Base-by-base conservation (phyloP, 495 filamentous ascomycete species). In the Penicillium mononematosum region DNA sequence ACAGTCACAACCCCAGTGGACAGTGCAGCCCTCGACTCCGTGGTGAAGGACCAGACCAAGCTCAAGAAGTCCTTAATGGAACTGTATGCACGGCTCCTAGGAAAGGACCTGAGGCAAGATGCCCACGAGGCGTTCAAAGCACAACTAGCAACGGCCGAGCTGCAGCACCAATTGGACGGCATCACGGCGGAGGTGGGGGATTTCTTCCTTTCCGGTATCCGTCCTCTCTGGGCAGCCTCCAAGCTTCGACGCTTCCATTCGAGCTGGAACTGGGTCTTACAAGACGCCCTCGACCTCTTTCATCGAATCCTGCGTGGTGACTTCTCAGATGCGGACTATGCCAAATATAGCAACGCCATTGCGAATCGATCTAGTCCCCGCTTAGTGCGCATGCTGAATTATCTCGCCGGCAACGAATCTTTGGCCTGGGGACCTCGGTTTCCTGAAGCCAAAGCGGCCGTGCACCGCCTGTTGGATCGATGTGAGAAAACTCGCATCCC, bases 251-350 rank as follows among this genome's bases (percentile, higher is more conserved):
- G 19, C 2, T 65, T 52, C 47, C 46, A 65, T 45, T 65, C 62
- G 4, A 47, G 17, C 7, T 65, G 62, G 62, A 59, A 58, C 42
- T 65, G 62, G 62, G 59, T 41, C 7, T 25, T 42, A 2, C 50
- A 58, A 45, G 62, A 65, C 9, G 17, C 39, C 8, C 2, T 65
- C 10, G 19, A 31, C 19, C 19, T 59, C 14, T 56, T 55, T 24
- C 25, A 55, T 20, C 24, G 32, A 31, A 16, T 56, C 9, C 22
- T 34, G 9, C 50, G 14, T 32, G 42, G 50, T 10, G 24, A 50
- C 14, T 12, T 53, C 22, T 12, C 16, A 16, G 45, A 17, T 16
- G 45, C 6, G 12, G 38, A 41, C 5, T 31, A 31, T 31, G 29
- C 29, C 29, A 31, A 31, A 10, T 31, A 31, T 31, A 41, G 38